Conservation (phyloP, 345 rosid genomes). For the Arabidopsis suecica region DNA sequence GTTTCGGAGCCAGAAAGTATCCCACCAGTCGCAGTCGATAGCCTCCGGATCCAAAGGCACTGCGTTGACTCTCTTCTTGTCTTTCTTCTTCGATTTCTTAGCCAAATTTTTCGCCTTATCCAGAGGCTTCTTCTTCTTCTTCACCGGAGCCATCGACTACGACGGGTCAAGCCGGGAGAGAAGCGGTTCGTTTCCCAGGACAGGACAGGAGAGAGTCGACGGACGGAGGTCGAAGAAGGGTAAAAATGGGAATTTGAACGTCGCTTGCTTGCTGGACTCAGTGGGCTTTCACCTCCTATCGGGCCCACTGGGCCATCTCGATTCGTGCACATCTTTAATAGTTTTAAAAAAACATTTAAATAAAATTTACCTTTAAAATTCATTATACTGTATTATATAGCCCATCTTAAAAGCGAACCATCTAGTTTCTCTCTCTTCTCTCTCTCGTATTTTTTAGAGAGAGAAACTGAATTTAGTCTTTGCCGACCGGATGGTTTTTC, state of each 20-base stretch:
- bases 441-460: too few relatives aligned
- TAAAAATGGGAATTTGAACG: neutral
- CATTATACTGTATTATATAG: neutral
- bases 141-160: slow-evolving; percentile 59
- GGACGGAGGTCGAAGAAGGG: neutral
- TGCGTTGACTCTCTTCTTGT: slow-evolving; percentile 43
- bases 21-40: slow-evolving; percentile 94
- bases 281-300: neutral
- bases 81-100: slow-evolving; percentile 68
- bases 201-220: neutral
- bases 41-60: slow-evolving; percentile 73
- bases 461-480: too few relatives aligned
- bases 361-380: neutral
- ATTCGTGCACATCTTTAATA: neutral
- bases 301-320: slow-evolving; percentile 1
- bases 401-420: too few relatives aligned
- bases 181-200: neutral
- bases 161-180: neutral
- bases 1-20: slow-evolving; percentile 75
- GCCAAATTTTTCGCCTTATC: slow-evolving; percentile 60
- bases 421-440: too few relatives aligned
- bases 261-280: neutral
- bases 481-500: too few relatives aligned
- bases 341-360: neutral
- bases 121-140: slow-evolving; percentile 42